Evolutionary conservation across 768 basidiomycete genomes (phyloP).

Genomic region (Lactarius hengduanensis): DNA sequence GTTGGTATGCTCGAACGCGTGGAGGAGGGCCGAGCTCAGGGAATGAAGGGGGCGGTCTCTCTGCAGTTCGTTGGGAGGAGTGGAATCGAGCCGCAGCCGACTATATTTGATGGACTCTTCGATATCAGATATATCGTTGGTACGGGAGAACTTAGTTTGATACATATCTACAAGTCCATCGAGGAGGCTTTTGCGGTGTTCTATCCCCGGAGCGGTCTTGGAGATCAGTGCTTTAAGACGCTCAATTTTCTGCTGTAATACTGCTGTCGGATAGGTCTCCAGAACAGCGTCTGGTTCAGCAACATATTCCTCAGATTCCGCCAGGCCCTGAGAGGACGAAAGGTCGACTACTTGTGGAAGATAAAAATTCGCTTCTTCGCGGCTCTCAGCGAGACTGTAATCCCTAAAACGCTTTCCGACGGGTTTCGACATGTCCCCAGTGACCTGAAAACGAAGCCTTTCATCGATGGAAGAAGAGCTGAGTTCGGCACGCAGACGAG

Average conservation of each 20-base stretch:
- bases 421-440: too few species aligned
- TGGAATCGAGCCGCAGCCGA: not conserved
- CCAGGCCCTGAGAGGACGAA: not conserved
- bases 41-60: too few species aligned
- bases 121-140: not conserved
- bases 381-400: not conserved
- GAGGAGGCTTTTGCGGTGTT: not conserved
- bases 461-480: not conserved
- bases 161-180: not conserved
- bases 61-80: too few species aligned
- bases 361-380: slow-evolving; percentile 2
- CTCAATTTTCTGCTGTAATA: not conserved
- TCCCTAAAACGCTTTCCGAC: not conserved
- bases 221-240: not conserved
- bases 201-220: not conserved
- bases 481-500: not conserved
- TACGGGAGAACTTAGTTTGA: not conserved
- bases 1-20: too few species aligned
- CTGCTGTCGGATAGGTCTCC: not conserved
- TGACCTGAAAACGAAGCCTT: not conserved
- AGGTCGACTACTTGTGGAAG: not conserved
- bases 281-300: not conserved
- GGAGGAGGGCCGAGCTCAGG: too few species aligned
- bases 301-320: not conserved
- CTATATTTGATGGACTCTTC: not conserved